phyloP scores from a whole-genome alignment of 805 yeast species.

The Dipodascus geniculatus region DNA sequence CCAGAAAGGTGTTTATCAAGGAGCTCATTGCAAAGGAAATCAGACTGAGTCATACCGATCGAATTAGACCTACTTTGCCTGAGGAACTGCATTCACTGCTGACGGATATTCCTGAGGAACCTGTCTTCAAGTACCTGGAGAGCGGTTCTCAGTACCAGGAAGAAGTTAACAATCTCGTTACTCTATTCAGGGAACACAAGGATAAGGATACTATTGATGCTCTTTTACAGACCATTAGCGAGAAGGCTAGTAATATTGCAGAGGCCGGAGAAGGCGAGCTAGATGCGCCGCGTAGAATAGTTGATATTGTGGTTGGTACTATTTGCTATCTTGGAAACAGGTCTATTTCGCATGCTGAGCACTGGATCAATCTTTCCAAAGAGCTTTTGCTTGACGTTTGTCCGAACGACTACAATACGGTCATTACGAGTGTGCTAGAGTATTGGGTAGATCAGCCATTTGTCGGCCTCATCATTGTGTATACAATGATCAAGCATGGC shows the following conservation, averaged over 20 bases:
- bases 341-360: conserved; percentile 67
- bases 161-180: conserved; percentile 29
- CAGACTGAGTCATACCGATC: conserved; percentile 62
- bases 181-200: conserved; percentile 16
- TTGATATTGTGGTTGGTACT: conserved; percentile 55
- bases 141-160: conserved; percentile 28
- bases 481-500: conserved; percentile 36
- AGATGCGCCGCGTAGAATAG: conserved; percentile 32
- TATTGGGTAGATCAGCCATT: conserved; percentile 59
- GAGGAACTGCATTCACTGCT: conserved; percentile 40
- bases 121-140: conserved; percentile 30
- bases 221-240: conserved; percentile 7
- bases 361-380: conserved; percentile 35
- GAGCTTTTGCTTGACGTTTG: conserved; percentile 24
- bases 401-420: conserved; percentile 13
- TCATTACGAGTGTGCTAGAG: conserved; percentile 42
- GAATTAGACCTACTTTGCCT: conserved; percentile 63
- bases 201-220: conserved; percentile 6
- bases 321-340: conserved; percentile 78
- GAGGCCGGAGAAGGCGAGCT: not conserved
- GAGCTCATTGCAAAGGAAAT: conserved; percentile 78
- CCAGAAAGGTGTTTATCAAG: conserved; percentile 58
- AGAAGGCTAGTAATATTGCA: conserved; percentile 1
- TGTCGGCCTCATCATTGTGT: conserved; percentile 49
- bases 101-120: conserved; percentile 25